A percentile compares a stretch with the other conserved stretches of the same genome.
Conservation (phyloP, 768 basidiomycete genomes). For the Podaxis sp. region DNA sequence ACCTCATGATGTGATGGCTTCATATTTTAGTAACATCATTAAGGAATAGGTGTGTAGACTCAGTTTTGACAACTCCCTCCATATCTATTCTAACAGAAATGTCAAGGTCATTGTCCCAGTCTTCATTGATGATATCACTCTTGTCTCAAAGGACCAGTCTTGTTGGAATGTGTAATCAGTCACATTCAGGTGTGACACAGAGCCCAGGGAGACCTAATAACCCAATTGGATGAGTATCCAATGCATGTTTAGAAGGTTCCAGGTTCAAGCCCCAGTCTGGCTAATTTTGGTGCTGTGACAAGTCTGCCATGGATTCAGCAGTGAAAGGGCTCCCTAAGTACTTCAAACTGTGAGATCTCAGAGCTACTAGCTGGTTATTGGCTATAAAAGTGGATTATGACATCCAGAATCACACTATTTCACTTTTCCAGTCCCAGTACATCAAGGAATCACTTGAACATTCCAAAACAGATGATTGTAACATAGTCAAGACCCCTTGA, state of each 20-base stretch:
- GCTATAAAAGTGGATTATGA: slow-evolving; percentile 24
- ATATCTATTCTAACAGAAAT: slow-evolving; percentile 19
- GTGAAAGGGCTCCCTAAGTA: slow-evolving; percentile 15
- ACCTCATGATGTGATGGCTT: no score
- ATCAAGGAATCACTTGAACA: slow-evolving; percentile 23
- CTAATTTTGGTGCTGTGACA: no score
- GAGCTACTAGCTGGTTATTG: slow-evolving; percentile 21
- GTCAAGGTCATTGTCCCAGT: slow-evolving; percentile 26
- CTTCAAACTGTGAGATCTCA: slow-evolving; percentile 20
- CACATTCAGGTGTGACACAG: no score
- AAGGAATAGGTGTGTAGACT: no score
- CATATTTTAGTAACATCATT: no score
- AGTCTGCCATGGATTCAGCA: background rate
- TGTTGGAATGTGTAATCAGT: no score
- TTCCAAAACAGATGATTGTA: slow-evolving; percentile 20
- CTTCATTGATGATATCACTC: slow-evolving; percentile 31
- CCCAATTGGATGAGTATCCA: no score
- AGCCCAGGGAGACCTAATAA: no score
- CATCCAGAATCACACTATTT: slow-evolving; percentile 17
- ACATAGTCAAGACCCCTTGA: slow-evolving; percentile 25
- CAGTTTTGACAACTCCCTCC: slow-evolving; percentile 25
- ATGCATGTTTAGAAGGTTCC: no score
- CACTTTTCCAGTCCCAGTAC: slow-evolving; percentile 25
- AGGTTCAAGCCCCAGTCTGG: no score
- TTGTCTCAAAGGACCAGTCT: slow-evolving; percentile 9